Base-by-base conservation (phyloP, 2,329 filamentous ascomycete species). In the Ophiostoma sp. region DNA sequence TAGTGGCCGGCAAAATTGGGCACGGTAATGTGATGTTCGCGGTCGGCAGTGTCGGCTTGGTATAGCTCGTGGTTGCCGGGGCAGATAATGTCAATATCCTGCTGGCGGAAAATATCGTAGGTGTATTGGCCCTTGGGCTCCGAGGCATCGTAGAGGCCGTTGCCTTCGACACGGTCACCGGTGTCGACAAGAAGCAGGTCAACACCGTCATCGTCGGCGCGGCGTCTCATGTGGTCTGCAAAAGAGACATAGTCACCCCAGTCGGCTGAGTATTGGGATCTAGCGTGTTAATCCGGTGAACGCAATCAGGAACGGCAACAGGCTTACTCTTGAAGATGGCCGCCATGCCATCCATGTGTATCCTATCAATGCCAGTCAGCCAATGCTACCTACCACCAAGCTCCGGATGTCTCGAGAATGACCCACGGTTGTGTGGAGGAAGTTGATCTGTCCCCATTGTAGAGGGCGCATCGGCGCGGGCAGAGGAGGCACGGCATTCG, bases 191-290 rank as follows among this genome's bases (percentile, higher is more conserved):
- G 83, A n/a, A 99, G 82, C 20, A 99, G 82, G 78, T 99, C 95
- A 36, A 87, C 87, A 64, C 93, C 93, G 69, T 89, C 84, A 0
- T 88, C 86, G 76, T 97, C 91, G 70, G 93, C 93, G 76, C 87
- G 89, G 74, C 88, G 85, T 70, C 87, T 90, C 84, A 99, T 87
- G 77, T 94, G 93, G 48, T 90, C 84, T 44, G 93, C 88, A 77
- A 99, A 97, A 7, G 94, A 97, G 76, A 98, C 86, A 79, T 98
- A 99, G 80, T 99, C 95, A 71, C 95, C 95, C 93, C 95, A 98
- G 79, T 99, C 95, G 66, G 93, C 94, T 7, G 92, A 94, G 80
- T 96, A 99, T 72, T 95, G 94, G 2, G 93, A 85, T 81, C 90
- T 93, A 65, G 1, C 17, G 20, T 8, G 36, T 57, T 36, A 66